These are phyloP conservation scores for Fusarium sp. DNA, from an alignment of 2,329 filamentous ascomycete species.

Conservation along the genomic window DNA sequence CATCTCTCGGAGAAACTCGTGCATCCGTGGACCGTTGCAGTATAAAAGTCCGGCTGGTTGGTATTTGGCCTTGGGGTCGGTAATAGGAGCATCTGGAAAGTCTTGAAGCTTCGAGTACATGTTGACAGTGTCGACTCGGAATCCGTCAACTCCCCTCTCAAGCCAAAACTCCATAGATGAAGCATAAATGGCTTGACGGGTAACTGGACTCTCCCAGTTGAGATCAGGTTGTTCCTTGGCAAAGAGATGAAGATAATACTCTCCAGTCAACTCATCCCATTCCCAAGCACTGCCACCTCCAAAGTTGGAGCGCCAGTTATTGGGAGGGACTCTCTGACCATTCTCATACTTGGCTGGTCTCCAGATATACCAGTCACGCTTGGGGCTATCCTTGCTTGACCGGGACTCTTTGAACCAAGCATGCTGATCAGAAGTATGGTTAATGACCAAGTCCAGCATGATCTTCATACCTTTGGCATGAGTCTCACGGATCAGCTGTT, in stretches of 20 bases:
- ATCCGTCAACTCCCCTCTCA: constrained; percentile 77
- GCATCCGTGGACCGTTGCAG: constrained; percentile 76
- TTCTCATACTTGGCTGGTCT: constrained; percentile 63
- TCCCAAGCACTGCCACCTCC: constrained; percentile 73
- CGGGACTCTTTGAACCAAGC: constrained; percentile 43
- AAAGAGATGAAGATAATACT: constrained; percentile 85
- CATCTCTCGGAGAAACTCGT: constrained; percentile 77
- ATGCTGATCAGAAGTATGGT: constrained; percentile 42
- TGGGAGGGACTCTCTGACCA: constrained; percentile 76
- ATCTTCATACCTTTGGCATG: constrained; percentile 39
- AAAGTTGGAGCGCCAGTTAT: constrained; percentile 78
- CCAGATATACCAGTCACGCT: constrained; percentile 74
- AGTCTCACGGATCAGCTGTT: constrained; percentile 39
- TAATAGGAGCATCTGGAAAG: constrained; percentile 69
- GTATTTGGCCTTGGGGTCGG: constrained; percentile 57
- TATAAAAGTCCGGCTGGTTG: constrained; percentile 69
- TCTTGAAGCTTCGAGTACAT: constrained; percentile 74
- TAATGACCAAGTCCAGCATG: constrained; percentile 43
- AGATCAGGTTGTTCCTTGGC: constrained; percentile 82
- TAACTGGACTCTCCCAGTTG: constrained; percentile 83
- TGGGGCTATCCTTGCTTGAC: constrained; percentile 29
- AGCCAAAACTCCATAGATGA: constrained; percentile 84
- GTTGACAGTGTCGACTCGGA: constrained; percentile 82
- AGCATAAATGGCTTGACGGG: constrained; percentile 77
- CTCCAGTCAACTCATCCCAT: constrained; percentile 77